Base-by-base conservation (phyloP, 371 early-diverging fungal species). In the Capillidium rhysosporum region DNA sequence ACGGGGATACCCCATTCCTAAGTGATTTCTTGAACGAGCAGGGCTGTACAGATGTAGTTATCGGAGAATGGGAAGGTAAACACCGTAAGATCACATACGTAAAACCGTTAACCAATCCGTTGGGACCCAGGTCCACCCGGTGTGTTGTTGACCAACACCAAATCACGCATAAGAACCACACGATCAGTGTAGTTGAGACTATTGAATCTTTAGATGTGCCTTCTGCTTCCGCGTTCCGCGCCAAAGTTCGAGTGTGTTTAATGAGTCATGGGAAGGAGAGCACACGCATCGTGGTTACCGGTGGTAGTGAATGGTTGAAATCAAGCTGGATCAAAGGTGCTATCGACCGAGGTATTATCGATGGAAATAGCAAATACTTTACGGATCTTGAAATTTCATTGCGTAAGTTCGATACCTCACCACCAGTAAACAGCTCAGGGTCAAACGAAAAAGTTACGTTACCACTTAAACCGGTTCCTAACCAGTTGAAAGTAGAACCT, bases 191-290 rank as follows among this genome's bases (percentile, higher is more conserved):
- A 25, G 28, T 25, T 16, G 26, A 26, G 9, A 18, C 47, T 12
- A 23, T 47, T 12, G 47, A 47, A 18, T 47, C 94, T 12, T 89
- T 90, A 1, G 83, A 84, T 59, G 76, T 92, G 0, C 92, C 94
- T 8, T 86, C 85, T 30, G 89, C 86, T n/a, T 72, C 79, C 21
- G 67, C 78, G 30, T 93, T 93, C 60, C 63, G 68, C 23, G 73
- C 82, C 25, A 79, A 83, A 46, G 77, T 78, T 23, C 68, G 85
- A 2, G 81, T 76, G 39, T 93, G 92, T 61, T 65, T 92, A 20
- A 80, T 86, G 28, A 86, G 85, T 84, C 77, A 77, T 4, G 75
- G 76, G 0, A 65, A 72, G 23, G 70, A 67, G 16, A 62, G 69
- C 61, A 69, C 82, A 47, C 73, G 74, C 41, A 65, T 85, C 47